These are phyloP conservation scores for Leptographium flavum DNA, from an alignment of 2,329 filamentous ascomycete species.

Conservation along the genomic window DNA sequence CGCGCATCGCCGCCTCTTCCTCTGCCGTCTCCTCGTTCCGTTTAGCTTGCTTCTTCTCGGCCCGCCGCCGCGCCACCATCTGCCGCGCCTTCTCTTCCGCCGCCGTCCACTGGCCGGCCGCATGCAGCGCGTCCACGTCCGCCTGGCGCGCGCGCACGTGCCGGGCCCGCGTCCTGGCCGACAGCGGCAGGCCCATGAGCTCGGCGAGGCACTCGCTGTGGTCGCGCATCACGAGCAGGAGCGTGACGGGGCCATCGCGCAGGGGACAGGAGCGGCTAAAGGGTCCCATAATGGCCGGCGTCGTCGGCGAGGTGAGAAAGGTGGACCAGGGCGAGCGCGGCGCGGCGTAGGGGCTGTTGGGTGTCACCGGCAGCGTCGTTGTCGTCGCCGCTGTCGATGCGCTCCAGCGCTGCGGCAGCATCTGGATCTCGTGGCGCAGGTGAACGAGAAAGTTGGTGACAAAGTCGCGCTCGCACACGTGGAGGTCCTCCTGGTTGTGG, in stretches of 20 bases:
- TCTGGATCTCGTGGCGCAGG: not conserved
- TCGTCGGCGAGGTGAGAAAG: not conserved
- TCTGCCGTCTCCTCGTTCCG: not conserved
- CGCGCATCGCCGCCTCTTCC: not conserved
- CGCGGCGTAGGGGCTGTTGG: not conserved
- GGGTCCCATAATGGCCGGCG: not conserved
- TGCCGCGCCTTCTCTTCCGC: not conserved
- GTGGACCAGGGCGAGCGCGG: not conserved
- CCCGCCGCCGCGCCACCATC: not conserved
- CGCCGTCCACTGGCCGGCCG: not conserved
- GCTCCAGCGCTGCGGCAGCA: not conserved
- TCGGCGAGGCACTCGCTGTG: not conserved
- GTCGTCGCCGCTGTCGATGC: too few species aligned
- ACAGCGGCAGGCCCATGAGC: not conserved
- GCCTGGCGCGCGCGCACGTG: not conserved
- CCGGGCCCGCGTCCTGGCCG: not conserved
- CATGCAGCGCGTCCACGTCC: not conserved
- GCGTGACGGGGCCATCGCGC: not conserved
- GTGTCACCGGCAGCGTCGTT: too few species aligned
- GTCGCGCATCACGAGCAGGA: not conserved
- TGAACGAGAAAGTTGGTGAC: slow-evolving; percentile 9
- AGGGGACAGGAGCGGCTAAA: not conserved
- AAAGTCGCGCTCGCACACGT: not conserved
- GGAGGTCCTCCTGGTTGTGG: not conserved
- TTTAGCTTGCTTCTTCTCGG: not conserved